These are phyloP conservation scores for Lactarius quietus DNA, from an alignment of 768 basidiomycete genomes.

Conservation along the genomic window DNA sequence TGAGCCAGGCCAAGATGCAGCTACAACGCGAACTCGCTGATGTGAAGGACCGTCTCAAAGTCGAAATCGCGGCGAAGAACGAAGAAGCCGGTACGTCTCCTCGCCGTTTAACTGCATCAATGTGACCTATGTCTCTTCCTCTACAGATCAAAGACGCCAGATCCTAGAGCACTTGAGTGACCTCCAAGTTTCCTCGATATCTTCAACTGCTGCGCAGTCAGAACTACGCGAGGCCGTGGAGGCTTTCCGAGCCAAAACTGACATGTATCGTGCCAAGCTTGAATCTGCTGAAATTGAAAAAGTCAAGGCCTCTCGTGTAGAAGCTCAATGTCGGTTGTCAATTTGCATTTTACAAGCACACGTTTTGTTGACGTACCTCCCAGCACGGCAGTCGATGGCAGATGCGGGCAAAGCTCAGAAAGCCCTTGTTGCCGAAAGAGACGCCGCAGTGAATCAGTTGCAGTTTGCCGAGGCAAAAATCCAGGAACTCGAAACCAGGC, in stretches of 20 bases:
- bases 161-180: constrained; percentile 60
- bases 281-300: constrained; percentile 67
- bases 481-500: constrained; percentile 55
- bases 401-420: constrained; percentile 60
- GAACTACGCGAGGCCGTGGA: constrained; percentile 64
- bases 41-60: constrained; percentile 54
- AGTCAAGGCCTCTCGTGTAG: constrained; percentile 60
- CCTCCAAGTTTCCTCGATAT: constrained; percentile 53
- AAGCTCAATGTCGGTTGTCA: constrained; percentile 50
- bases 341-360: not conserved
- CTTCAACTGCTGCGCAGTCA: constrained; percentile 59
- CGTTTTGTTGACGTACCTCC: not conserved
- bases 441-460: constrained; percentile 47
- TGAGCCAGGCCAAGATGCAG: constrained; percentile 52
- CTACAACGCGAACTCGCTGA: constrained; percentile 52
- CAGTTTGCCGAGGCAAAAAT: constrained; percentile 50
- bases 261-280: constrained; percentile 53
- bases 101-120: not conserved
- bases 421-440: constrained; percentile 49
- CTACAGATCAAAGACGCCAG: constrained; percentile 53
- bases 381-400: constrained; percentile 58
- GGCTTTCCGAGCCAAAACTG: constrained; percentile 61
- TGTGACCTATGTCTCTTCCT: constrained; percentile 5
- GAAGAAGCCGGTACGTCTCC: constrained; percentile 51
- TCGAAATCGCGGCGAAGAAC: constrained; percentile 47